A percentile compares a stretch with the other conserved stretches of the same genome.
phyloP scores from a whole-genome alignment of 768 basidiomycete genomes.

The Pholiota conissans region DNA sequence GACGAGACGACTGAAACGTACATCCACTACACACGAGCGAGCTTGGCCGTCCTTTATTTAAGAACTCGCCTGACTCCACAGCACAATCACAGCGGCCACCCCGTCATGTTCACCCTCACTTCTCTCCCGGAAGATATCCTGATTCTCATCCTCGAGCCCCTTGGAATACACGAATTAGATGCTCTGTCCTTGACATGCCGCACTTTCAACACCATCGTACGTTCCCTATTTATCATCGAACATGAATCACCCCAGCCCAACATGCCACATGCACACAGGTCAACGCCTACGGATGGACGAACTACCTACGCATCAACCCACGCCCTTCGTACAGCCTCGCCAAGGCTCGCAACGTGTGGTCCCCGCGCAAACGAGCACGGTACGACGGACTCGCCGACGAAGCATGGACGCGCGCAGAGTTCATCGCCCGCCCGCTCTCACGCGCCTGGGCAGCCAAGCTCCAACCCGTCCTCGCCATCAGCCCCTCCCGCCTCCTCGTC shows the following conservation, averaged over 20 bases:
- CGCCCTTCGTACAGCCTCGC: conserved; percentile 56
- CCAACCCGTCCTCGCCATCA: conserved; percentile 59
- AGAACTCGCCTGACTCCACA: neutral
- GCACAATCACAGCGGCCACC: neutral
- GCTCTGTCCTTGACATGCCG: conserved; percentile 41
- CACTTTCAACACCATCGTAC: conserved; percentile 43
- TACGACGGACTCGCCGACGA: conserved; percentile 55
- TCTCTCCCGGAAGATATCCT: conserved; percentile 57
- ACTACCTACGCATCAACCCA: conserved; percentile 48
- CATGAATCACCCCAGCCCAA: neutral
- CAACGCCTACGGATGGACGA: conserved; percentile 59
- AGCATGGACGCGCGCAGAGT: conserved; percentile 50
- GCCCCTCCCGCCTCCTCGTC: conserved; percentile 53
- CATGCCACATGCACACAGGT: conserved; percentile 41
- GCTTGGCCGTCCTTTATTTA: neutral
- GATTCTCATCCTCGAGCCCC: conserved; percentile 48
- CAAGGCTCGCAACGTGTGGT: conserved; percentile 44
- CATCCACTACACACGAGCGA: conserved; percentile 10
- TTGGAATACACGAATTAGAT: conserved; percentile 43
- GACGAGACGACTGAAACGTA: conserved; percentile 11
- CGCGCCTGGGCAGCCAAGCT: conserved; percentile 55
- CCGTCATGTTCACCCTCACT: conserved; percentile 26
- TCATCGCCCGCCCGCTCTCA: conserved; percentile 66
- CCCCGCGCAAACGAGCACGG: conserved; percentile 39
- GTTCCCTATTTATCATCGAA: conserved; percentile 16